Evolutionary conservation across 2,329 filamentous ascomycete species (phyloP).

Genomic region (Dothistroma septosporum): DNA sequence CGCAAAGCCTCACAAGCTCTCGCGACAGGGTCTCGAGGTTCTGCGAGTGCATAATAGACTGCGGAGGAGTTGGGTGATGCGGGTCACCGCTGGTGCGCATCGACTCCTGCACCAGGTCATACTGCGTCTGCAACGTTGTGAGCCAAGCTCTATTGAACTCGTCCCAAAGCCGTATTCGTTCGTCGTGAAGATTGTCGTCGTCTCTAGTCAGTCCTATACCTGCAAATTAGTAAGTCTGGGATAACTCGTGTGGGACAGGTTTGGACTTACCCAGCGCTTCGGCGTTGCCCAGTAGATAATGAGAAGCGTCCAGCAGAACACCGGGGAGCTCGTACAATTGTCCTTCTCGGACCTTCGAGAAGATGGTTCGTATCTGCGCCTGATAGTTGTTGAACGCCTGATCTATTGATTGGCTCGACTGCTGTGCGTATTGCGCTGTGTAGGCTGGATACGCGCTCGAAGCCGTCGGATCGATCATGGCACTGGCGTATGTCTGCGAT

Average conservation of each 20-base stretch:
- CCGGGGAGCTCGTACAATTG: constrained; percentile 56
- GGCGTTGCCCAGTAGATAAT: constrained; percentile 63
- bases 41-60: constrained; percentile 63
- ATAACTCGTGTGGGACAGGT: constrained; percentile 38
- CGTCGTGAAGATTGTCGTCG: constrained; percentile 68
- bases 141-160: constrained; percentile 95
- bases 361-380: constrained; percentile 57
- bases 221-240: constrained; percentile 20
- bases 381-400: constrained; percentile 65
- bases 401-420: constrained; percentile 43
- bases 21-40: constrained; percentile 74
- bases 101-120: constrained; percentile 62
- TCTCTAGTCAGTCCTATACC: constrained; percentile 74
- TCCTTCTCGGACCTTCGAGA: constrained; percentile 64
- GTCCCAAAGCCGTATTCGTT: constrained; percentile 82
- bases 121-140: constrained; percentile 75
- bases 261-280: constrained; percentile 58
- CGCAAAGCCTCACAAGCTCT: constrained; percentile 76
- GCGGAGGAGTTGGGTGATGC: constrained; percentile 43
- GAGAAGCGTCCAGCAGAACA: constrained; percentile 58
- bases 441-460: constrained; percentile 28
- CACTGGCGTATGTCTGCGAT: constrained; percentile 49
- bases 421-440: constrained; percentile 21
- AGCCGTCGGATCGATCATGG: constrained; percentile 51
- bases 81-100: constrained; percentile 57